Evolutionary conservation across 139 green algal genomes (phyloP).

Genomic region (Deuterostichococcus epilithicus): DNA sequence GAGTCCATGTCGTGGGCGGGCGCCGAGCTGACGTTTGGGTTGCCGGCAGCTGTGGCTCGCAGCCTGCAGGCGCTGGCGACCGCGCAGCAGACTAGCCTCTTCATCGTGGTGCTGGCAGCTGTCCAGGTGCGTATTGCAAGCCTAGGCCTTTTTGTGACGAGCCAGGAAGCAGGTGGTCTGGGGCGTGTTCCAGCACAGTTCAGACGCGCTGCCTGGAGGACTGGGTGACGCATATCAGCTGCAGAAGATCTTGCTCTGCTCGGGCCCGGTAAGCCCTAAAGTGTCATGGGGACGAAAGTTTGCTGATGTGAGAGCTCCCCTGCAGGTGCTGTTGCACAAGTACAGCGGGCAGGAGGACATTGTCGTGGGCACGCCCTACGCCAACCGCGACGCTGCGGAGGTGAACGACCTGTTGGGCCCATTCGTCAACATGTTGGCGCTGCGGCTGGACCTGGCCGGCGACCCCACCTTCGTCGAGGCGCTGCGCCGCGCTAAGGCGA

Average conservation of each 20-base stretch:
- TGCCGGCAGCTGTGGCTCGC: neutral
- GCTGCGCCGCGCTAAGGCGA: neutral
- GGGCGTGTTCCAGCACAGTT: too few relatives aligned
- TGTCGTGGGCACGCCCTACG: constrained; percentile 3
- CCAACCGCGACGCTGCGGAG: constrained; percentile 1
- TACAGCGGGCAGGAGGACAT: constrained; percentile 10
- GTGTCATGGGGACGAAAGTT: too few relatives aligned
- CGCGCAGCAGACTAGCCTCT: neutral
- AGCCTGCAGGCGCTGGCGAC: neutral
- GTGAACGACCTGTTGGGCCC: constrained; percentile 8
- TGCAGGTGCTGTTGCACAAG: constrained; percentile 9
- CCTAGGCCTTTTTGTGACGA: too few relatives aligned
- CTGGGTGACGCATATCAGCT: too few relatives aligned
- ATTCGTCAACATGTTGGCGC: constrained; percentile 13
- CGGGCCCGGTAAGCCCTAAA: too few relatives aligned
- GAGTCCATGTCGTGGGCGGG: neutral
- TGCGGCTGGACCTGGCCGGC: constrained; percentile 1
- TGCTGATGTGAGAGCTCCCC: too few relatives aligned
- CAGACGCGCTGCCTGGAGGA: too few relatives aligned
- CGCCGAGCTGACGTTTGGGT: neutral
- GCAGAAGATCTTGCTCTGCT: too few relatives aligned
- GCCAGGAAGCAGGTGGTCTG: too few relatives aligned
- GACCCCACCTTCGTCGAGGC: neutral
- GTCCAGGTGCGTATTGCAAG: neutral
- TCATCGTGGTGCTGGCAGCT: neutral